phyloP scores from a whole-genome alignment of 768 basidiomycete genomes.

The Agaricus sinodeliciosus region DNA sequence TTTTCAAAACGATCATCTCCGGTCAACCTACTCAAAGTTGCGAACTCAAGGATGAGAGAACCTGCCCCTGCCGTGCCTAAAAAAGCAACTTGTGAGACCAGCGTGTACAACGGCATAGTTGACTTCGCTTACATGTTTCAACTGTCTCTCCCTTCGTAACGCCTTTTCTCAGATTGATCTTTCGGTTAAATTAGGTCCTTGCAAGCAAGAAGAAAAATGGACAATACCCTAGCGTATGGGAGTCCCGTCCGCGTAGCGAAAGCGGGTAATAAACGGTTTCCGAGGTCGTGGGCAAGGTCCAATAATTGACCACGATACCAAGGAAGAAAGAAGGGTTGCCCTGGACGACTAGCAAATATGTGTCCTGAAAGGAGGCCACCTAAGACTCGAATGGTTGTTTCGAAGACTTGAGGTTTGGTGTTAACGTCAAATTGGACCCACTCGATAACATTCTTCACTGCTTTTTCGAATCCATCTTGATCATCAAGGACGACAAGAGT shows the following conservation, averaged over 20 bases:
- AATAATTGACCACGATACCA: conserved; percentile 85
- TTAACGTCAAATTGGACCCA: conserved; percentile 90
- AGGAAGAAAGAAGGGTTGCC: conserved; percentile 65
- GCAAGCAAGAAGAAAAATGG: conserved; percentile 8
- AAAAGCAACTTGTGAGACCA: not conserved
- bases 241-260: conserved; percentile 89
- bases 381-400: conserved; percentile 90
- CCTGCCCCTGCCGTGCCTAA: conserved; percentile 89
- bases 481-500: conserved; percentile 87
- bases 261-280: conserved; percentile 79
- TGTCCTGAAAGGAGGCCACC: conserved; percentile 88
- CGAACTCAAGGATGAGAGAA: conserved; percentile 90
- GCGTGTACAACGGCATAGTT: not conserved
- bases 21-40: conserved; percentile 85
- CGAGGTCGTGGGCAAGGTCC: conserved; percentile 79
- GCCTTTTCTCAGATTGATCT: conserved; percentile 85
- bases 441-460: conserved; percentile 73
- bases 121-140: conserved; percentile 68
- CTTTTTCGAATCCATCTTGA: conserved; percentile 71
- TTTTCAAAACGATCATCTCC: conserved; percentile 88
- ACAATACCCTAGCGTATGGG: conserved; percentile 78
- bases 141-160: conserved; percentile 66
- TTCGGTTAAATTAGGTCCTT: conserved; percentile 8
- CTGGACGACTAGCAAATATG: conserved; percentile 63
- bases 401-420: conserved; percentile 97